Base-by-base conservation (phyloP, 2,329 filamentous ascomycete species). In the Exophiala bonariae region DNA sequence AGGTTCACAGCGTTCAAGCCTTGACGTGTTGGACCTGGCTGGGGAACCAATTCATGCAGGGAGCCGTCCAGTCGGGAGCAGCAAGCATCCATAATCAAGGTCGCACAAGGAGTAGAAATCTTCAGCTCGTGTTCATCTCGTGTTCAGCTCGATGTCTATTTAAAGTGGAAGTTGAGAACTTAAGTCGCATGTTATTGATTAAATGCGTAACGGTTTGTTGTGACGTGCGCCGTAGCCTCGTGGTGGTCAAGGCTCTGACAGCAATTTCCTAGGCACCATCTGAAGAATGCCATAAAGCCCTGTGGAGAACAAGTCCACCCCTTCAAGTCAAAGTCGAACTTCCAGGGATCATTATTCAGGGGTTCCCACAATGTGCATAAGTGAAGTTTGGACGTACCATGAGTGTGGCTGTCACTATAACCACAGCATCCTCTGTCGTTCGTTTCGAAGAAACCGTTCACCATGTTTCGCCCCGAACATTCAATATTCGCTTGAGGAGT, bases 401-500 rank as follows among this genome's bases (percentile, higher is more conserved):
- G 55, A 58, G 41, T 59, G 57, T 43, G 55, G 57, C 38, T 59
- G 57, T 41, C 46, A 49, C 31, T 50, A 48, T 36, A 43, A 53
- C 31, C 52, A 55, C 40, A 39, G 19, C 39, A 19, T 56, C 30
- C 45, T 45, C 19, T 57, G 54, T 42, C 39, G 41, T 13, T 28
- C 31, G 18, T 44, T 44, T 32, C 44, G 34, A 30, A 34, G 45
- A 30, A 23, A 26, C 9, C 28, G 26, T 11, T 35, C 42, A 28
- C 49, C 43, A 26, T 42, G 32, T 23, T 45, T 43, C 32, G 38
- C 48, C 13, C 47, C 39, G 3, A 47, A 38, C 18, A 41, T 44
- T 35, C 46, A 49, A 34, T 36, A 44, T 17, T 31, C 44, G 10
- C 9, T 41, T 18, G 36, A 41, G 5, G 22, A 42, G 38, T 49